Conservation (phyloP, 148 eudicot species). For the Camellia sinensis region DNA sequence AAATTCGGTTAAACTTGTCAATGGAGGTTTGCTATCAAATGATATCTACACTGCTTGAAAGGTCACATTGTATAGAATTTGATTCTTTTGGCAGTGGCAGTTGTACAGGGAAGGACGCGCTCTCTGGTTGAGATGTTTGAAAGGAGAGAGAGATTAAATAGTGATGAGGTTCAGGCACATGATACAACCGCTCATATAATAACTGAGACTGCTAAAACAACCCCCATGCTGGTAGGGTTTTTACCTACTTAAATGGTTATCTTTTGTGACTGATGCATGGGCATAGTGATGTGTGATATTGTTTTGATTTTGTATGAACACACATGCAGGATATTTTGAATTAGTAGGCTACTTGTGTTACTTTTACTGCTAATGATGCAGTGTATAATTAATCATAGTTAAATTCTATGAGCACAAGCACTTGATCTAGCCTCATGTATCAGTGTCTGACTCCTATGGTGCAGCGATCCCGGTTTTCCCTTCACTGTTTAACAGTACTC, state of each 20-base stretch:
- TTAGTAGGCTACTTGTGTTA: too few relatives aligned
- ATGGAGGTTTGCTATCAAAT: conserved; percentile 58
- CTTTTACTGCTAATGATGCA: too few relatives aligned
- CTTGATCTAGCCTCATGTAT: too few relatives aligned
- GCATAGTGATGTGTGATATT: neutral
- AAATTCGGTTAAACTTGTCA: conserved; percentile 46
- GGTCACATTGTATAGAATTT: conserved; percentile 11
- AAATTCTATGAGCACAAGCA: too few relatives aligned
- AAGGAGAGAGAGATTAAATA: conserved; percentile 37
- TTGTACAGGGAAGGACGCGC: conserved; percentile 77
- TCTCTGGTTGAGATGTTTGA: conserved; percentile 93
- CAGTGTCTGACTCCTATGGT: too few relatives aligned
- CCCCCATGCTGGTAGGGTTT: conserved; percentile 37
- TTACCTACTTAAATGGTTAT: neutral
- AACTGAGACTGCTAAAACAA: conserved; percentile 47
- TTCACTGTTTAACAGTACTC: too few relatives aligned
- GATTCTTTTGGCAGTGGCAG: conserved; percentile 42
- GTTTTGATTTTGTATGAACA: neutral
- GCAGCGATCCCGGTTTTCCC: too few relatives aligned
- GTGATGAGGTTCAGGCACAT: conserved; percentile 39
- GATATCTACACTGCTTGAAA: conserved; percentile 5
- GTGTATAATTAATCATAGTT: too few relatives aligned
- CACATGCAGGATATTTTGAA: too few relatives aligned
- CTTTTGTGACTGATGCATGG: neutral
- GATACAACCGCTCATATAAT: conserved; percentile 36